Conservation (phyloP, 129 eudicot genomes). For the Saussurea involucrata region DNA sequence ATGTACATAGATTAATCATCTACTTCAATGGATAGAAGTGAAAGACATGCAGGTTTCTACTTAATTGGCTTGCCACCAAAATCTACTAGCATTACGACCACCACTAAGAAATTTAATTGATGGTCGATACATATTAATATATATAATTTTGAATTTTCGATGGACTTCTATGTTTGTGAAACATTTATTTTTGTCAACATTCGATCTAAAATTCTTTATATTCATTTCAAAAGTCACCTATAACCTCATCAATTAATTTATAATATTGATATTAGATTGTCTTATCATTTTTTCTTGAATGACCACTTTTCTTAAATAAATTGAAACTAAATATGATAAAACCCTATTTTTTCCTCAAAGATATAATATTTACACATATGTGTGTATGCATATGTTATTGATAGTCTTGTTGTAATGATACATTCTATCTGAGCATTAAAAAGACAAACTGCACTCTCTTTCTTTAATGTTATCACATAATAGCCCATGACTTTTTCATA, state of each 20-base stretch:
- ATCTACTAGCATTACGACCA: neutral
- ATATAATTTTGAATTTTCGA: too few relatives aligned
- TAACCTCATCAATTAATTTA: too few relatives aligned
- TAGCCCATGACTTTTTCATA: conserved; percentile 10
- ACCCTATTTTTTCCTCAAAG: neutral
- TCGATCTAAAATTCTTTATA: conserved; percentile 1
- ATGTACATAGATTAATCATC: neutral
- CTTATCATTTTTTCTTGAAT: neutral
- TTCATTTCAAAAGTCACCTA: neutral
- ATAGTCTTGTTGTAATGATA: neutral
- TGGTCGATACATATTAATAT: neutral
- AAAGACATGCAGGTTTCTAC: neutral
- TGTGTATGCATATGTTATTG: neutral
- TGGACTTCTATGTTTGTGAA: neutral
- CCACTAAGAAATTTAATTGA: neutral
- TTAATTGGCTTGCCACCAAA: neutral
- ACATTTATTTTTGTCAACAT: neutral
- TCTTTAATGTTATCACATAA: conserved; percentile 14
- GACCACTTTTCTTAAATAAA: neutral
- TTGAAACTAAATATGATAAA: neutral
- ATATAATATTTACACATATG: neutral
- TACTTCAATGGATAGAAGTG: neutral
- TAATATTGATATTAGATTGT: neutral
- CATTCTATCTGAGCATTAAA: conserved; percentile 12
- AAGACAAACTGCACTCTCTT: conserved; percentile 17